Evolutionary conservation across 2,329 filamentous ascomycete species (phyloP).

Genomic region (Ilyonectria sp.): DNA sequence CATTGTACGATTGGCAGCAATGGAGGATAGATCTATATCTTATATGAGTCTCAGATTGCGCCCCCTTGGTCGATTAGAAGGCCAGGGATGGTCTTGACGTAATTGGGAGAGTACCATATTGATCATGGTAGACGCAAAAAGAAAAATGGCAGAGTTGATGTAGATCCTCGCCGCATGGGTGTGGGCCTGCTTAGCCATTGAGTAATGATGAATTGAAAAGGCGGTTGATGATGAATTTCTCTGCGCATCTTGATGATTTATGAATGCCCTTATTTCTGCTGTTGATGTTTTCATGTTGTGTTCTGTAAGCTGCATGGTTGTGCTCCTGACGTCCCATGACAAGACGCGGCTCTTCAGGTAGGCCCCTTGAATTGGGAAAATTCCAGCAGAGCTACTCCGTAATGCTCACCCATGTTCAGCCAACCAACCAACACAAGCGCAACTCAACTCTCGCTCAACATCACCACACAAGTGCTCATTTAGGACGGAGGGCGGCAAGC

Average conservation of each 20-base stretch:
- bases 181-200: slow-evolving; percentile 19
- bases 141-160: slow-evolving; percentile 22
- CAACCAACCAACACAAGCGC: background rate
- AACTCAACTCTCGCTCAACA: background rate
- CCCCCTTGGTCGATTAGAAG: slow-evolving; percentile 37
- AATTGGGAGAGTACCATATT: slow-evolving; percentile 42
- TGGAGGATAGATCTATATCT: slow-evolving; percentile 39
- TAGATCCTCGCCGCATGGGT: slow-evolving; percentile 19
- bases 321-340: background rate
- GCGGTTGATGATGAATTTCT: slow-evolving; percentile 18
- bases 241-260: background rate
- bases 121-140: slow-evolving; percentile 41
- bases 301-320: background rate
- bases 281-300: background rate
- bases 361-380: background rate
- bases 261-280: background rate
- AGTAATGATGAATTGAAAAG: slow-evolving; percentile 43
- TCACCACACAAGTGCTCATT: too few species aligned
- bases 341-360: background rate
- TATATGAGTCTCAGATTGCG: slow-evolving; percentile 44
- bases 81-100: slow-evolving; percentile 43
- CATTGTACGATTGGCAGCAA: slow-evolving; percentile 13
- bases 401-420: background rate
- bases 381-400: background rate
- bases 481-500: too few species aligned